A percentile compares a stretch with the other conserved stretches of the same genome.
phyloP scores from a whole-genome alignment of 2,329 filamentous ascomycete genomes.

The Xylaria sp. region DNA sequence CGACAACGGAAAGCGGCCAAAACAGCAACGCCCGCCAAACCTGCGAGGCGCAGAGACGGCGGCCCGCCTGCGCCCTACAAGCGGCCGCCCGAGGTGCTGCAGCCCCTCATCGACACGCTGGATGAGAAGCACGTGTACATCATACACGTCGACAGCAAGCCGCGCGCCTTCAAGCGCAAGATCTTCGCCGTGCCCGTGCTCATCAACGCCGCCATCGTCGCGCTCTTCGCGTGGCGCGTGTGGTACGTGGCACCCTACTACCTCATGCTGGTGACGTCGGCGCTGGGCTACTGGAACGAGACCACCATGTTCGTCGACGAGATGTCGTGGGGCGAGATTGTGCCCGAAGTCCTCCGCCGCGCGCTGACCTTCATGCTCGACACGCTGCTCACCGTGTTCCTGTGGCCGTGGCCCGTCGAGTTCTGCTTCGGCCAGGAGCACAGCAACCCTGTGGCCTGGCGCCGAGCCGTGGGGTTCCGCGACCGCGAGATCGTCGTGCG shows the following conservation, averaged over 20 bases:
- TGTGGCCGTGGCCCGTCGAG: conserved; percentile 75
- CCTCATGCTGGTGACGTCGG: conserved; percentile 65
- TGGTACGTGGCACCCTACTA: conserved; percentile 76
- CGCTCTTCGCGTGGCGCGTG: conserved; percentile 70
- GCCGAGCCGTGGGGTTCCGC: conserved; percentile 76
- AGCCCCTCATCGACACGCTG: conserved; percentile 70
- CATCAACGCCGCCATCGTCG: conserved; percentile 73
- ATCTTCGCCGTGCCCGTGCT: conserved; percentile 80
- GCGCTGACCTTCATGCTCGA: conserved; percentile 74
- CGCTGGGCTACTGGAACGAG: conserved; percentile 69
- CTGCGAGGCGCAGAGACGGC: conserved; percentile 39
- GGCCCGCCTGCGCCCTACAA: conserved; percentile 70
- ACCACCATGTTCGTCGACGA: conserved; percentile 66
- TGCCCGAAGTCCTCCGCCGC: conserved; percentile 63
- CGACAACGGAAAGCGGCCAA: conserved; percentile 37
- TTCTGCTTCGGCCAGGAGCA: conserved; percentile 67
- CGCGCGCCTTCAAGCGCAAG: conserved; percentile 74
- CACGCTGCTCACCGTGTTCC: conserved; percentile 69
- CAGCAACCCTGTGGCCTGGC: conserved; percentile 73
- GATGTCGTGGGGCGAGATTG: conserved; percentile 62
- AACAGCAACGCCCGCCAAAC: conserved; percentile 32
- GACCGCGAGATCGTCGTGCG: conserved; percentile 81
- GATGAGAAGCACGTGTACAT: conserved; percentile 78
- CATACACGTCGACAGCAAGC: conserved; percentile 78
- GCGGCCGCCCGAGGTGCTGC: conserved; percentile 65